Conservation (phyloP, 2,329 filamentous ascomycete genomes). For the Zalaria sp. region DNA sequence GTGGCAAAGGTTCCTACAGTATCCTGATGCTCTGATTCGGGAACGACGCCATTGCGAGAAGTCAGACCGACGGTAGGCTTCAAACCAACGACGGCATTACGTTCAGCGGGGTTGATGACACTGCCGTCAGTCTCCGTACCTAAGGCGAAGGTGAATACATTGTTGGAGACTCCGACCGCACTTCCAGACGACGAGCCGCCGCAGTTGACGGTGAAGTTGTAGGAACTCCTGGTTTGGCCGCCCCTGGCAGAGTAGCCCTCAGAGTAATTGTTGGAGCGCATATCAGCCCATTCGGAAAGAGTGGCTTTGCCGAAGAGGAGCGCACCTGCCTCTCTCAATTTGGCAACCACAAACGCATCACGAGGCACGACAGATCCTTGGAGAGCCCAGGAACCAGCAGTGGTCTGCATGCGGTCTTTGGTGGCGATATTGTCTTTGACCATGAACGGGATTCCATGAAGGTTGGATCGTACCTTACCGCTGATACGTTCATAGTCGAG, state of each 20-base stretch:
- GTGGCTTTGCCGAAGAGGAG: conserved; percentile 58
- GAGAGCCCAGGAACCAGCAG: conserved; percentile 54
- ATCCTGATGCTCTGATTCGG: conserved; percentile 54
- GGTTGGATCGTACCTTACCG: conserved; percentile 45
- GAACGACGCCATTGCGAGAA: conserved; percentile 43
- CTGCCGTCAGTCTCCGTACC: conserved; percentile 61
- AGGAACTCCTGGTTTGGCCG: conserved; percentile 50
- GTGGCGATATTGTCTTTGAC: conserved; percentile 62
- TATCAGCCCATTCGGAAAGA: conserved; percentile 61
- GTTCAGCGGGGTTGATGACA: conserved; percentile 57
- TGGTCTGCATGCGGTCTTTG: conserved; percentile 59
- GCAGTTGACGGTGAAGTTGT: conserved; percentile 54
- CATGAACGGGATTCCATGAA: conserved; percentile 64
- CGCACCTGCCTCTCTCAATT: conserved; percentile 50
- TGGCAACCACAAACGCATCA: conserved; percentile 51
- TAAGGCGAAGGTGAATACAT: conserved; percentile 48
- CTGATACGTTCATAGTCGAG: conserved; percentile 46
- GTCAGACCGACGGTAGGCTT: conserved; percentile 65
- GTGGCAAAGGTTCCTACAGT: conserved; percentile 53
- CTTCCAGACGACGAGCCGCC: conserved; percentile 57
- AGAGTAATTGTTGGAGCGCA: conserved; percentile 53
- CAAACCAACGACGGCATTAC: conserved; percentile 56
- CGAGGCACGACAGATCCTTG: conserved; percentile 50
- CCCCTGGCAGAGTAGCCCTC: conserved; percentile 53
- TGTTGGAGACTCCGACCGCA: conserved; percentile 49